A percentile compares a stretch with the other conserved stretches of the same genome.
These are phyloP conservation scores for Pestalotiopsis sp. DNA, from an alignment of 2,329 filamentous ascomycete genomes.

Conservation along the genomic window DNA sequence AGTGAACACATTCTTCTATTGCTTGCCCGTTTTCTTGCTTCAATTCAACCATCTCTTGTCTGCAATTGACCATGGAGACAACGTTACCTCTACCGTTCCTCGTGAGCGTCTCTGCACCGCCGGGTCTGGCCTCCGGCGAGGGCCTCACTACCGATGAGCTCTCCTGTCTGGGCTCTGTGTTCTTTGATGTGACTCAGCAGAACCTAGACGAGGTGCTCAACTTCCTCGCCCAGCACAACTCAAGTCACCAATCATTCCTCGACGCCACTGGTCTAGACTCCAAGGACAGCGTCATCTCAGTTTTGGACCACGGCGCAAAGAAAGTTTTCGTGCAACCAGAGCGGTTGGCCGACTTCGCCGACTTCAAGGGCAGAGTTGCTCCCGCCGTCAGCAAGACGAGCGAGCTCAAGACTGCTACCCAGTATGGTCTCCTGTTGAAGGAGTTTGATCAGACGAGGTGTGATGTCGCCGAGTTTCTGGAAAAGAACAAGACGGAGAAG, in stretches of 20 bases:
- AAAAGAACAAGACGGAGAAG: slow-evolving; percentile 46
- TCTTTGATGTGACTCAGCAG: slow-evolving; percentile 52
- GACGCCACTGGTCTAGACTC: slow-evolving; percentile 74
- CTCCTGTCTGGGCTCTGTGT: slow-evolving; percentile 60
- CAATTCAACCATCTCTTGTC: not conserved
- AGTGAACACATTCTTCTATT: not conserved
- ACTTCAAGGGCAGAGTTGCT: slow-evolving; percentile 60
- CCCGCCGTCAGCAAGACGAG: slow-evolving; percentile 52
- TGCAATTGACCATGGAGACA: slow-evolving; percentile 57
- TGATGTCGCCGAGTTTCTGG: slow-evolving; percentile 46
- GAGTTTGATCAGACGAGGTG: slow-evolving; percentile 49
- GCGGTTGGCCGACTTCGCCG: slow-evolving; percentile 63
- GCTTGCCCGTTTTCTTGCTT: not conserved
- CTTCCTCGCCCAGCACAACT: slow-evolving; percentile 53
- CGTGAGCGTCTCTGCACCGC: slow-evolving; percentile 57
- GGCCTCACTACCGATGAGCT: slow-evolving; percentile 62
- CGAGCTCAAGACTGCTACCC: slow-evolving; percentile 45
- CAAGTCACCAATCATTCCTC: slow-evolving; percentile 68
- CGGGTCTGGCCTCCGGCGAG: slow-evolving; percentile 49
- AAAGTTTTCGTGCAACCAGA: slow-evolving; percentile 80
- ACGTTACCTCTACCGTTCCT: slow-evolving; percentile 67
- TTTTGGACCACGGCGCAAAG: slow-evolving; percentile 83
- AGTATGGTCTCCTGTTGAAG: slow-evolving; percentile 56
- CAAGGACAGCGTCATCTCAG: slow-evolving; percentile 72
- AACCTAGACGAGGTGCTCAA: slow-evolving; percentile 45